Base-by-base conservation (phyloP, 2,329 filamentous ascomycete genomes). In the Calonectria pseudoturangicola region DNA sequence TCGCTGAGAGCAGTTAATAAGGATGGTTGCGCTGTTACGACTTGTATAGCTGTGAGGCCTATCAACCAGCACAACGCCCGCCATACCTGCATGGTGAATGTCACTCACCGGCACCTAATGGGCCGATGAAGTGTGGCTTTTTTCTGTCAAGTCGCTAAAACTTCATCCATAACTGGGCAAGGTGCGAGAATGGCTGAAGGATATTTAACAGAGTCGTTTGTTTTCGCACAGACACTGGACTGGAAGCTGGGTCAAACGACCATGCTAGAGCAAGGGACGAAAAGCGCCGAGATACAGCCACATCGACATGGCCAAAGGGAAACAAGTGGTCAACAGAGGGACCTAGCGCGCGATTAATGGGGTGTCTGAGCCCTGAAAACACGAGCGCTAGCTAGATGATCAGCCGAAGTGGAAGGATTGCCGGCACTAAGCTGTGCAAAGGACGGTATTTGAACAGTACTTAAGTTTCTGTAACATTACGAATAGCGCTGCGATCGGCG, bases 211-310 rank as follows among this genome's bases (percentile, higher is more conserved):
- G 25, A 21, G 15, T 15, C 33, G 33, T 27, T 27, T 41, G 16
- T 27, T 41, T 48, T 36, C 39, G 54, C 54, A 41, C 54, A 60
- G 54, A 41, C 54, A 9, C 27, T 25, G 12, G 33, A 9, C 1
- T 27, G n/a, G 54, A 27, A 5, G 15, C 18, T 56, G 28, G 50
- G 10, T 41, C 21, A 39, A 8, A 41, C 9, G 15, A 25, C 2
- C 6, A 3, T 36, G 36, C 33, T 27, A 21, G 33, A 13, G 4
- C 39, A 60, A 36, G 54, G 54, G 54, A 60, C 36, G 15, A 60
- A 60, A 60, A 27, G 13, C 54, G 54, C 54, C 54, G 54, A 60
- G 39, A 60, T 60, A 60, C 54, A 60, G 54, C 54, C 54, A 60
- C 54, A 27, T 58, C n/a, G 41, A 21, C 15, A 27, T 3, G 33